Evolutionary conservation across 139 green algal species (phyloP).

Genomic region (Picochlorum sp.): DNA sequence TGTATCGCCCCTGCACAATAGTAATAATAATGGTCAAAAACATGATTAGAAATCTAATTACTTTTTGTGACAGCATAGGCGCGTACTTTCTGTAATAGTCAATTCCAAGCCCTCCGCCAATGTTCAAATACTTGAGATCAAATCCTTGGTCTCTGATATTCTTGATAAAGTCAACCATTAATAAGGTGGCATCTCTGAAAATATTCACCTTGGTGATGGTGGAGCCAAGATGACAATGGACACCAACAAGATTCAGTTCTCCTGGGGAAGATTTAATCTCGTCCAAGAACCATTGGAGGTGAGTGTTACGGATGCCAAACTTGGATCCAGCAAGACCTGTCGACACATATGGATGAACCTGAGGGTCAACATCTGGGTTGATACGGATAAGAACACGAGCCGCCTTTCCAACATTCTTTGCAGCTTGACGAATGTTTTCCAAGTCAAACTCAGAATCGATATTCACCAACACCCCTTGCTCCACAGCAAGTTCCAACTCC

Average conservation of each 20-base stretch:
- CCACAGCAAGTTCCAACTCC: conserved; percentile 83
- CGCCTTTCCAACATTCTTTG: conserved; percentile 35
- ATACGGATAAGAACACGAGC: conserved; percentile 83
- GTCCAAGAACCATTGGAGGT: conserved; percentile 67
- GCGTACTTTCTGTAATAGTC: conserved; percentile 70
- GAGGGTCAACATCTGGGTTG: conserved; percentile 96
- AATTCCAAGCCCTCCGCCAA: conserved; percentile 93
- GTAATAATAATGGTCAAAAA: not conserved
- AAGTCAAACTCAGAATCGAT: conserved; percentile 97
- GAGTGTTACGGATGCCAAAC: conserved; percentile 97
- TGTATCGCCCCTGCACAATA: conserved; percentile 29
- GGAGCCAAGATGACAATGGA: conserved; percentile 90
- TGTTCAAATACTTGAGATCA: conserved; percentile 87
- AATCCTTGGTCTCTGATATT: conserved; percentile 87
- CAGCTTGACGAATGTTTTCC: conserved; percentile 56
- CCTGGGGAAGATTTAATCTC: conserved; percentile 61
- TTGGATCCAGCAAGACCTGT: conserved; percentile 92
- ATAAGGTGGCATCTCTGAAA: conserved; percentile 82
- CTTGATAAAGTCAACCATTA: conserved; percentile 90
- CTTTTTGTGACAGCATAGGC: conserved; percentile 4
- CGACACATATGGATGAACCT: conserved; percentile 94
- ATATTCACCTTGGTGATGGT: conserved; percentile 98
- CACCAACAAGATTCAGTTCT: conserved; percentile 80
- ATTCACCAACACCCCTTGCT: conserved; percentile 86
- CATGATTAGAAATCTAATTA: not conserved